Evolutionary conservation across 1,284 basidiomycete genomes (phyloP).

Genomic region (Sporisorium scitamineum): DNA sequence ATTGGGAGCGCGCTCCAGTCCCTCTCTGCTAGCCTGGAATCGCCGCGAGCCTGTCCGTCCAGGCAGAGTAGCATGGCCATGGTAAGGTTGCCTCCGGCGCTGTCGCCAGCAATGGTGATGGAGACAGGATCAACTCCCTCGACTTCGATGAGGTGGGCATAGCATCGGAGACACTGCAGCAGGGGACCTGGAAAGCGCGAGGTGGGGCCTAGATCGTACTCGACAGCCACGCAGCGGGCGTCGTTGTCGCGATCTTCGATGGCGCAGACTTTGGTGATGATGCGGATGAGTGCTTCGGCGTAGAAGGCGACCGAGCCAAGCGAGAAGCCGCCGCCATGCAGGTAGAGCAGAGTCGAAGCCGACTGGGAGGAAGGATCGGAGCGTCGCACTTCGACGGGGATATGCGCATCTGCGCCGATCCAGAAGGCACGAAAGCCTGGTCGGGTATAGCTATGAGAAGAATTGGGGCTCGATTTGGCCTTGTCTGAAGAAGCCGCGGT

Average conservation of each 20-base stretch:
- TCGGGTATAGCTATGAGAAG: constrained; percentile 9
- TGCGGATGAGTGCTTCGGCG: constrained; percentile 65
- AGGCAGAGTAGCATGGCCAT: constrained; percentile 64
- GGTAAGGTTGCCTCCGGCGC: constrained; percentile 64
- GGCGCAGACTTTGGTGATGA: constrained; percentile 59
- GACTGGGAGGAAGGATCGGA: constrained; percentile 35
- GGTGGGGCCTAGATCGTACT: constrained; percentile 63
- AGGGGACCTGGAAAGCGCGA: constrained; percentile 62
- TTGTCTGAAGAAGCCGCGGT: constrained; percentile 6
- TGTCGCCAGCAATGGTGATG: constrained; percentile 67
- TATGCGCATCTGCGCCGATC: constrained; percentile 56
- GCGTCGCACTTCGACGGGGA: constrained; percentile 37
- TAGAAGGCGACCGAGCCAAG: constrained; percentile 68
- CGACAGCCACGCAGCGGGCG: constrained; percentile 63
- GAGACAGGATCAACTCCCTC: constrained; percentile 56
- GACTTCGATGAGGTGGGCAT: constrained; percentile 66
- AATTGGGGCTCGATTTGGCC: background rate
- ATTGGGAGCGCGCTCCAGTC: constrained; percentile 64
- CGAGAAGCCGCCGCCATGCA: constrained; percentile 68
- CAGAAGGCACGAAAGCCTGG: constrained; percentile 62
- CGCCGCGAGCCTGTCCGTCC: constrained; percentile 50
- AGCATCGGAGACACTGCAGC: constrained; percentile 66
- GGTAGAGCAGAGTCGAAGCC: constrained; percentile 61
- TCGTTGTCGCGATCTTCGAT: constrained; percentile 45
- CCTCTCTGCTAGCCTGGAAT: constrained; percentile 49